Evolutionary conservation across 306 rosid species (phyloP), one percentile per base, ranked within the genome.

Genomic region (Begonia loranthoides): DNA sequence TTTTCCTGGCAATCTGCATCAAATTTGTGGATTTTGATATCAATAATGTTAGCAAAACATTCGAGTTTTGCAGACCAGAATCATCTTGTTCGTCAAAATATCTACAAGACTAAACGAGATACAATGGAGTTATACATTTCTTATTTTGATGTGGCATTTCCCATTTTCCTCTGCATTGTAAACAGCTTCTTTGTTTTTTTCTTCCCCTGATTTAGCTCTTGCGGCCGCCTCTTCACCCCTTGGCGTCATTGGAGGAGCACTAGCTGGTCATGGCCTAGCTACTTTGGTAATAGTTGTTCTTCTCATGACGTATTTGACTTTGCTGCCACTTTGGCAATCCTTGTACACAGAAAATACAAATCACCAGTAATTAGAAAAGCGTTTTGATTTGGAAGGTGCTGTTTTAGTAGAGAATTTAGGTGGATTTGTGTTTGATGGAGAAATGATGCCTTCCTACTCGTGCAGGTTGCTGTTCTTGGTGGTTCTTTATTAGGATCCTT

Each of bases 151-250:
- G 22, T 28, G n/a, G n/a, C 16, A 12, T 17, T 47, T 47, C 61
- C 17, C 44, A 13, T 52, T 45, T 39, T 13, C 15, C 36, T 58
- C 46, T 1, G 15, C 54, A 54, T 49, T 41, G 24, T 1, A 50
- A 45, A 15, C 66, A 63, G 61, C 50, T n/a, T n/a, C 22, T 49
- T 55, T 62, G 41, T 50, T 17, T 45, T 45, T 49, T 52, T 60
- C 40, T 65, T 24, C 46, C 19, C 50, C 62, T 57, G 55, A 36
- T 72, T 69, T 76, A 86, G 99, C 96, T 64, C 96, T 86, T 59
- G 93, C 96, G 60, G 96, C 99, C 15, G 96, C 99, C 56, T 83
- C 99, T 69, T 86, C 96, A 60, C 96, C 94, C 50, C 76, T 86
- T 59, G 94, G 99, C 69, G 99, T 87, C 70, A 79, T 92, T 59